phyloP scores from a whole-genome alignment of 345 rosid genomes.

The Aethionema arabicum region DNA sequence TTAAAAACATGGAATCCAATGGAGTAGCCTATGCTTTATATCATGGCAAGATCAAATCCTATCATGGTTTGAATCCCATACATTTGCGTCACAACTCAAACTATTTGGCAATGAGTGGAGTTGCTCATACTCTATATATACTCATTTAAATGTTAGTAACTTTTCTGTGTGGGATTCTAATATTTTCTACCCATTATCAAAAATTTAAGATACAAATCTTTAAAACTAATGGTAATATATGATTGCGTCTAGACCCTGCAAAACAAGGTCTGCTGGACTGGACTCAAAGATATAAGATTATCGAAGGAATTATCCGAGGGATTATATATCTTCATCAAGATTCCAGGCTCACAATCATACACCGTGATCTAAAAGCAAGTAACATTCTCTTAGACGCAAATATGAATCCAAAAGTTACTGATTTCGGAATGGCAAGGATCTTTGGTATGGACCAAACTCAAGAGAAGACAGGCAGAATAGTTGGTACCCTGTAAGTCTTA shows the following conservation, averaged over 20 bases:
- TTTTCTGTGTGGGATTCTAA: too few relatives aligned
- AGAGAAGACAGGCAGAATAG: conserved; percentile 31
- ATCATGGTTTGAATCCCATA: too few relatives aligned
- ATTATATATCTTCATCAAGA: conserved; percentile 39
- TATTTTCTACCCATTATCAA: not conserved
- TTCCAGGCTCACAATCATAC: conserved; percentile 53
- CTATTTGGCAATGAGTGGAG: not conserved
- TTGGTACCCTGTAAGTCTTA: conserved; percentile 60
- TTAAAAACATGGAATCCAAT: not conserved
- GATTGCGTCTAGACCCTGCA: conserved; percentile 25
- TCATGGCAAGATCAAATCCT: too few relatives aligned
- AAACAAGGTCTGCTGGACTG: conserved; percentile 38
- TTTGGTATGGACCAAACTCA: not conserved
- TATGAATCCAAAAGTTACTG: conserved; percentile 60
- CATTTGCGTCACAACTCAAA: too few relatives aligned
- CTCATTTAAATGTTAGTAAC: too few relatives aligned
- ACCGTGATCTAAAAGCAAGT: conserved; percentile 55
- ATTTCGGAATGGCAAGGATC: conserved; percentile 48
- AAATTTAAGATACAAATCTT: not conserved
- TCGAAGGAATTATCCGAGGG: conserved; percentile 46
- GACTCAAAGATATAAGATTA: conserved; percentile 40
- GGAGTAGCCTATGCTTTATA: too few relatives aligned
- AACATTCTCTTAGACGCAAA: conserved; percentile 49
- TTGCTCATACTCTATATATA: too few relatives aligned
- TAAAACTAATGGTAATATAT: not conserved